phyloP scores from a whole-genome alignment of 2,329 filamentous ascomycete species.

The Alternaria ethzedia region DNA sequence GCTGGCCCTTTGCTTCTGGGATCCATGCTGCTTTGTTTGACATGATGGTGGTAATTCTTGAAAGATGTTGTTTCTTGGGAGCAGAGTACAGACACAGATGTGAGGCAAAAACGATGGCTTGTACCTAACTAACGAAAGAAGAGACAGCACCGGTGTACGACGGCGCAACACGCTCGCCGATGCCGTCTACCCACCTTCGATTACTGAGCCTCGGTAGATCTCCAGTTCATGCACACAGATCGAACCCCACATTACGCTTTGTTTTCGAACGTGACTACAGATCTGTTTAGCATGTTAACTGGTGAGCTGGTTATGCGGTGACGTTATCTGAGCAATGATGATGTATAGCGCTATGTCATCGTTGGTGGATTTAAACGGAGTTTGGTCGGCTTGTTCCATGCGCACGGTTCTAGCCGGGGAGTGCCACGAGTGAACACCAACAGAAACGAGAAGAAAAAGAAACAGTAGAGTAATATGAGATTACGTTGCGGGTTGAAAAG shows the following conservation, averaged over 20 bases:
- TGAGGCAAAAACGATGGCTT: background rate
- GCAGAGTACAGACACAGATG: background rate
- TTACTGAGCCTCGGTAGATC: background rate
- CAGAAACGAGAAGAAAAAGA: background rate
- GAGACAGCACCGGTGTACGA: background rate
- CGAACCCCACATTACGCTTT: background rate
- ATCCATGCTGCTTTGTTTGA: slow-evolving; percentile 45
- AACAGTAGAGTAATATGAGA: background rate
- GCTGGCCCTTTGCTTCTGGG: slow-evolving; percentile 33
- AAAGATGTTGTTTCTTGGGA: background rate
- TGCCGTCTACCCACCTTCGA: background rate
- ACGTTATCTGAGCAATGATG: background rate
- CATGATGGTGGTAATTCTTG: slow-evolving; percentile 19
- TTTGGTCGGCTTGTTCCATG: background rate
- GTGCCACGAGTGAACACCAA: background rate
- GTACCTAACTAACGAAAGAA: background rate
- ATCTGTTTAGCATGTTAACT: background rate
- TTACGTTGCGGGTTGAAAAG: background rate
- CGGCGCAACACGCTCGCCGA: background rate
- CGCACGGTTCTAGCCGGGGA: background rate
- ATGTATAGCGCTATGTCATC: slow-evolving; percentile 3
- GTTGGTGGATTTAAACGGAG: background rate
- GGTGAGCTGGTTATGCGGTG: background rate
- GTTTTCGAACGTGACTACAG: background rate
- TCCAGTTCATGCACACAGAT: background rate